Conservation (phyloP, 257 asterid species). For the Sherardia arvensis region DNA sequence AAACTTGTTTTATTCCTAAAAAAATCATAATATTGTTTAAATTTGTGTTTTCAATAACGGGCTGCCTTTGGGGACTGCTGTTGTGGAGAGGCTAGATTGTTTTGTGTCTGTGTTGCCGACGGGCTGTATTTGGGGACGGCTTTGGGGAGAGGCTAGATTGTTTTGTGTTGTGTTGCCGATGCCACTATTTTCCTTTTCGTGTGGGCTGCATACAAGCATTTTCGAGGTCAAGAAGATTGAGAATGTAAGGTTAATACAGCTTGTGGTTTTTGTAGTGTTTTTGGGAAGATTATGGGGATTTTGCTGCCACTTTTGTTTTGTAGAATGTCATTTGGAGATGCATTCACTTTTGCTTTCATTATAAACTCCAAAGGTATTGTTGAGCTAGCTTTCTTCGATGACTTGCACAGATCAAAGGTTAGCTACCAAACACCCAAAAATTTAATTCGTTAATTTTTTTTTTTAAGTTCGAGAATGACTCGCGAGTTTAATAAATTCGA, state of each 20-base stretch:
- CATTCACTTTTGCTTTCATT: constrained; percentile 57
- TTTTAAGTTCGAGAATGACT: no score
- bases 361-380: constrained; percentile 67
- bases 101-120: constrained; percentile 37
- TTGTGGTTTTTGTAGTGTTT: constrained; percentile 49
- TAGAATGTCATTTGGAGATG: constrained; percentile 56
- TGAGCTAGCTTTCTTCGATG: constrained; percentile 51
- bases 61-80: constrained; percentile 51
- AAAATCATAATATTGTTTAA: no score
- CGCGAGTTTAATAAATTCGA: no score
- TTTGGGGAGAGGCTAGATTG: no score
- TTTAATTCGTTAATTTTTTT: no score
- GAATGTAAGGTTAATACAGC: constrained; percentile 38
- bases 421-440: no score
- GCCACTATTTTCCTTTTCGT: no score
- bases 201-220: constrained; percentile 38
- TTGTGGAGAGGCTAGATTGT: constrained; percentile 57
- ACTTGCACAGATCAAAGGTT: constrained; percentile 34
- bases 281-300: constrained; percentile 44
- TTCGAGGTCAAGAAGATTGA: constrained; percentile 28
- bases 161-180: no score
- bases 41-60: no score
- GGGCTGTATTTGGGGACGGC: no score
- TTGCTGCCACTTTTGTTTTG: constrained; percentile 47
- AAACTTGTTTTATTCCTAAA: no score